Conservation (phyloP, 2,329 filamentous ascomycete species). For the Penicillium sp. region DNA sequence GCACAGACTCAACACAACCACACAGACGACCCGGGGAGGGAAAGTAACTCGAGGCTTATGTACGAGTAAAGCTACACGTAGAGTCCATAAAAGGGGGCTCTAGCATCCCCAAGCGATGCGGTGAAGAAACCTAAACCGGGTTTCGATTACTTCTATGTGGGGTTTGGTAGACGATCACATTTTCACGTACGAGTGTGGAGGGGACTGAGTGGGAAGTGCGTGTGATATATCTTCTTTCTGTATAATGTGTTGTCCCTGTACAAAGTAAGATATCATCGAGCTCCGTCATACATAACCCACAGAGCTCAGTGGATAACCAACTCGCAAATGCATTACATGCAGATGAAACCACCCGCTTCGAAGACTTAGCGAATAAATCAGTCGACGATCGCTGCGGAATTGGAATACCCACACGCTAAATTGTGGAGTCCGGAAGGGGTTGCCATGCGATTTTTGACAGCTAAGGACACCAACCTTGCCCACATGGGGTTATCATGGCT, state of each 20-base stretch:
- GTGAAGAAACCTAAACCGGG: background rate
- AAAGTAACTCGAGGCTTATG: background rate
- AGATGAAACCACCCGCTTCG: background rate
- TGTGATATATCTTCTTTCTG: background rate
- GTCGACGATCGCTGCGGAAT: slow-evolving; percentile 4
- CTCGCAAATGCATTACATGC: background rate
- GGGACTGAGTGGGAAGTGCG: too few species aligned
- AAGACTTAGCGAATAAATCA: background rate
- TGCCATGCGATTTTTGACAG: slow-evolving; percentile 6
- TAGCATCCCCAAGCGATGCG: background rate
- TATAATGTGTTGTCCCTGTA: background rate
- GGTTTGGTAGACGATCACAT: slow-evolving; percentile 2
- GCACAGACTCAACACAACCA: background rate
- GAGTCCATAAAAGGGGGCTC: background rate
- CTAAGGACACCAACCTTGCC: background rate
- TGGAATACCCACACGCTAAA: slow-evolving; percentile 1
- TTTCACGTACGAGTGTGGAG: background rate
- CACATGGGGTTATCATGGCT: background rate
- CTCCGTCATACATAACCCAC: background rate
- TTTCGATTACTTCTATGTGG: background rate
- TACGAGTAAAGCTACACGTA: background rate
- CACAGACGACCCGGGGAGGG: background rate
- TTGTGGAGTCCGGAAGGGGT: background rate
- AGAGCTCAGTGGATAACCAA: too few species aligned
- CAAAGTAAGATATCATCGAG: background rate